Conservation (phyloP, 2,329 filamentous ascomycete genomes). For the Raffaelea ambrosiae region DNA sequence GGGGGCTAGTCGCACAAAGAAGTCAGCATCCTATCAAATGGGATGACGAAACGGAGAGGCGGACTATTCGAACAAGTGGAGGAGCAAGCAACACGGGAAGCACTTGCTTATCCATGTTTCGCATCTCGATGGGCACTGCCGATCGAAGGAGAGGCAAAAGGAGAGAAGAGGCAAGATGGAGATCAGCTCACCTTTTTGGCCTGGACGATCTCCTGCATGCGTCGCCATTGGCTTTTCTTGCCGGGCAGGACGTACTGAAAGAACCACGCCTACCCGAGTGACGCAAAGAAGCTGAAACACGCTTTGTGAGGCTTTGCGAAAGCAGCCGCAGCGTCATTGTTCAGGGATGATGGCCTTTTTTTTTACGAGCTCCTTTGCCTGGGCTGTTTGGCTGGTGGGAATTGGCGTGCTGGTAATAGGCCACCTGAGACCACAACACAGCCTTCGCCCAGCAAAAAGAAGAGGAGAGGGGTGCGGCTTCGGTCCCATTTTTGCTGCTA, state of each 20-base stretch:
- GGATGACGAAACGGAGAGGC: background rate
- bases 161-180: too few species aligned
- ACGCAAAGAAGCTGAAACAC: background rate
- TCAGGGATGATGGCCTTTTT: constrained; percentile 2
- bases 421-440: background rate
- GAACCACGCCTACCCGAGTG: background rate
- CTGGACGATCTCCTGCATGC: too few species aligned
- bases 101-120: too few species aligned
- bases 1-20: too few species aligned
- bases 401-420: background rate
- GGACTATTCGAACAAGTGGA: too few species aligned
- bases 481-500: too few species aligned
- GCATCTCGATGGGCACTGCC: too few species aligned
- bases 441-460: background rate
- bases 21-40: background rate
- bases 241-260: too few species aligned
- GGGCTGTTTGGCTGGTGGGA: background rate
- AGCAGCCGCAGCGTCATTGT: background rate
- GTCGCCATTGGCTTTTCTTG: too few species aligned
- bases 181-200: too few species aligned
- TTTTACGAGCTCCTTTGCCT: background rate
- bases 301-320: background rate
- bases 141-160: too few species aligned
- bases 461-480: background rate
- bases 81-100: too few species aligned